Base-by-base conservation (phyloP, 768 basidiomycete genomes). In the Zangia roseola region DNA sequence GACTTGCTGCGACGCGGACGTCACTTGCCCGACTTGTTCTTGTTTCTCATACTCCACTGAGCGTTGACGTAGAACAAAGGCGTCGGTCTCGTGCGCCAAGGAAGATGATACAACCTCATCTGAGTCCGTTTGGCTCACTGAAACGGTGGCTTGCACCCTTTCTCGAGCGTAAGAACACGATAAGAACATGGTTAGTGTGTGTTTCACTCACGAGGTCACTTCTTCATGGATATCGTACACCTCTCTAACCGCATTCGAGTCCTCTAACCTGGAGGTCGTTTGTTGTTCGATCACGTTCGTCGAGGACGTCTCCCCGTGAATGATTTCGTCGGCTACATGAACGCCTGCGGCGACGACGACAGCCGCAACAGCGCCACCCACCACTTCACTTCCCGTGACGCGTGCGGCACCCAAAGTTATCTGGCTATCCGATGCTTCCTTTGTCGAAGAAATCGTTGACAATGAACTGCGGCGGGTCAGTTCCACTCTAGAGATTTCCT, bases 161-260 rank as follows among this genome's bases (percentile, higher is more conserved):
- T 31, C 16, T 16, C 31, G 24, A 34, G 13, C 12, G 17, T 38
- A 21, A 50, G 34, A 12, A 23, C 6, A 24, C 3, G 23, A 17
- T n/a, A 3, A 25, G 10, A 8, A 2, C 10, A 34, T 6, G 4
- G 23, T 24, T 24, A 10, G 14, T 31, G 20, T 34, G n/a, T n/a
- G n/a, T n/a, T n/a, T n/a, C 6, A 45, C 58, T 40, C n/a, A 59
- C 58, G 43, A 40, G n/a, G 4, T 28, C 13, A 6, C 37, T 36
- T 48, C 35, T 24, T 40, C 36, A 25, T 23, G 31, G 5, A 16
- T 20, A 37, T 47, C 37, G 19, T 13, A 7, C 30, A 23, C 10
- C 10, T 26, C 34, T 10, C 38, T 23, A 17, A 24, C 28, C 14
- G 14, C 17, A 17, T 7, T 34, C 23, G 12, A 37, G 5, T 39